These are phyloP conservation scores for Orbilia quercus DNA, from an alignment of 2,329 filamentous ascomycete species.

Conservation along the genomic window DNA sequence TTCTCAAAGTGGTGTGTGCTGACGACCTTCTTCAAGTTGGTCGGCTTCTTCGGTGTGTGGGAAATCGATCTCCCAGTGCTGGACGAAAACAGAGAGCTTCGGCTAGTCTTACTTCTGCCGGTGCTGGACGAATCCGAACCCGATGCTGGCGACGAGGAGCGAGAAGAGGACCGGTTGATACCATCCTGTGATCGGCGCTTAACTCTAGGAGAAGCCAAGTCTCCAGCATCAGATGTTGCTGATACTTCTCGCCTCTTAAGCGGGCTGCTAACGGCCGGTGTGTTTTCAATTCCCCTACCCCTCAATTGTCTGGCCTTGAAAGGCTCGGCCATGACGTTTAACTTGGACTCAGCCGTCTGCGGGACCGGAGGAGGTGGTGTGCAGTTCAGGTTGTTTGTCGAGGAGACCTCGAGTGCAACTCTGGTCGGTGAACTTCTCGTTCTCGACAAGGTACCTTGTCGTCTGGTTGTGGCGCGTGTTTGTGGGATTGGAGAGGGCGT, in stretches of 20 bases:
- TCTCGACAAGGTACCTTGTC: conserved; percentile 57
- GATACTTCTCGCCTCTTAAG: conserved; percentile 90
- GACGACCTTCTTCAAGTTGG: conserved; percentile 48
- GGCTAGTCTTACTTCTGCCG: conserved; percentile 65
- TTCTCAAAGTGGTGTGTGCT: conserved; percentile 57
- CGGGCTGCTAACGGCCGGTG: conserved; percentile 75
- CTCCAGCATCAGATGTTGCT: conserved; percentile 84
- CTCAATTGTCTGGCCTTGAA: conserved; percentile 67
- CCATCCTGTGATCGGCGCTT: conserved; percentile 87
- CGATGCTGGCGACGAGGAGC: conserved; percentile 67
- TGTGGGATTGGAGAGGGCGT: conserved; percentile 57
- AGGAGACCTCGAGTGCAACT: conserved; percentile 58
- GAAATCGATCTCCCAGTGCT: conserved; percentile 61
- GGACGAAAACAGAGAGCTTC: conserved; percentile 65
- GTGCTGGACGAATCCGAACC: conserved; percentile 65
- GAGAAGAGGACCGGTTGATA: conserved; percentile 70
- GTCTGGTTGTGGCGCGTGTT: conserved; percentile 56
- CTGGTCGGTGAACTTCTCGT: conserved; percentile 58
- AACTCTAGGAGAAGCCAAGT: conserved; percentile 83
- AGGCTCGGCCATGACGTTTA: conserved; percentile 64
- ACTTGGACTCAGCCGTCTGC: conserved; percentile 62
- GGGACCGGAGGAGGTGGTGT: conserved; percentile 56
- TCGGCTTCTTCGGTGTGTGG: conserved; percentile 63
- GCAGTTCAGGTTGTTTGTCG: conserved; percentile 59
- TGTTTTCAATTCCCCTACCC: conserved; percentile 64